Base-by-base conservation (phyloP, 306 rosid species). In the Vachellia pachyceras region DNA sequence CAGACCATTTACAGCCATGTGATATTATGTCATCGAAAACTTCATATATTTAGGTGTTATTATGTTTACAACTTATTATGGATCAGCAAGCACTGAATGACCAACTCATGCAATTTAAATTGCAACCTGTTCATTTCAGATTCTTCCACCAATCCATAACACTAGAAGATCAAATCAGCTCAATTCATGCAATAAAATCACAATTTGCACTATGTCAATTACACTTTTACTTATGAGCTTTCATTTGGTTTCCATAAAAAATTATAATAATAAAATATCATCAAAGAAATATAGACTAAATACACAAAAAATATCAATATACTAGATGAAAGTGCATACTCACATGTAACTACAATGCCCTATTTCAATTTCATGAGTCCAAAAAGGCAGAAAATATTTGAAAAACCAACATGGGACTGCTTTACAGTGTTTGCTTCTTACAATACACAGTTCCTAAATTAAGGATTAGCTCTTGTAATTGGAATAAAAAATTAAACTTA, bases 381-480 rank as follows among this genome's bases (percentile, higher is more conserved):
- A 55, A 55, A 20, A n/a, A 3, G 33, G 63, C 63, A 55, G 63
- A 55, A 20, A 55, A 20, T 10, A 55, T 55, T 55, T 55, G 63
- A 20, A 9, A 55, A 55, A 20, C 63, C 25, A 55, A 67, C 61
- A 45, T 50, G 33, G 60, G 42, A 37, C 79, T 83, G 50, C n/a
- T 25, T n/a, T 58, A 20, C 37, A 22, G 0, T 36, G 35, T 49
- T 84, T 42, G 70, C 72, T 69, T 66, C 63, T 68, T 73, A 72
- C 75, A 50, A 67, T 58, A 68, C 33, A 42, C 85, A 72, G 44
- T 64, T 35, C 64, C 42, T 40, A 69, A 75, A n/a, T 44, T 47
- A 75, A 72, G 75, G 44, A 66, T 23, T 12, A 13, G 72, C n/a
- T 60, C 2, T n/a, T 72, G 83, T 60, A 72, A 75, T 29, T 79